These are phyloP conservation scores for Suillus plorans DNA, from an alignment of 768 basidiomycete species.

Conservation along the genomic window DNA sequence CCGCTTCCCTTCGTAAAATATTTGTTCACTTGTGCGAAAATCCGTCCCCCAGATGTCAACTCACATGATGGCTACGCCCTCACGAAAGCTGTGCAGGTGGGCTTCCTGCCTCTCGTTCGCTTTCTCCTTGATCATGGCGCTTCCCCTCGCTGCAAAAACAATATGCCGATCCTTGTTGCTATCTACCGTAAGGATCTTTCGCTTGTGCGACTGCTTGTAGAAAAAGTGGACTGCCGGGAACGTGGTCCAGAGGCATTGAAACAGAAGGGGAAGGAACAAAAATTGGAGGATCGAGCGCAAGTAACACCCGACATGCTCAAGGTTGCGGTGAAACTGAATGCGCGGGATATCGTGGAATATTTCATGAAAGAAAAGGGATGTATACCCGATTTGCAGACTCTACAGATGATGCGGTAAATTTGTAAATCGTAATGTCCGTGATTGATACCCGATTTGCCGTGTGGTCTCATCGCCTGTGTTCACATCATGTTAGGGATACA, in stretches of 20 bases:
- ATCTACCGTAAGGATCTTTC: conserved; percentile 66
- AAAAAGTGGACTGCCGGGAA: conserved; percentile 38
- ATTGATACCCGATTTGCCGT: background rate
- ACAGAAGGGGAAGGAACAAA: conserved; percentile 45
- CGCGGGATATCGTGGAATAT: conserved; percentile 71
- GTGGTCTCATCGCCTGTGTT: too few relatives aligned
- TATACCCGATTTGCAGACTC: conserved; percentile 70
- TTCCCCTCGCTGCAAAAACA: conserved; percentile 59
- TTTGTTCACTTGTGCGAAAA: conserved; percentile 44
- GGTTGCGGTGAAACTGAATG: conserved; percentile 61
- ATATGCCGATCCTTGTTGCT: conserved; percentile 72
- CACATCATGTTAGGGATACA: background rate
- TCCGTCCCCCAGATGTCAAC: conserved; percentile 51
- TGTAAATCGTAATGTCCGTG: background rate
- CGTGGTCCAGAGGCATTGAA: conserved; percentile 5
- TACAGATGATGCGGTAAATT: conserved; percentile 39
- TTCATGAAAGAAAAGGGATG: conserved; percentile 68
- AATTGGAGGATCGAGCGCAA: conserved; percentile 57
- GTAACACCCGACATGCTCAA: conserved; percentile 61
- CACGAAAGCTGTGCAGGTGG: conserved; percentile 69
- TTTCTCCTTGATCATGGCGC: conserved; percentile 75
- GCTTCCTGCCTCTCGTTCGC: conserved; percentile 60
- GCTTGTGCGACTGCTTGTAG: conserved; percentile 76
- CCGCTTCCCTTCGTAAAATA: conserved; percentile 66
- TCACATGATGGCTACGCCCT: conserved; percentile 82